A percentile compares a stretch with the other conserved stretches of the same genome.
Conservation (phyloP, 345 rosid genomes). For the Populus ilicifolia region DNA sequence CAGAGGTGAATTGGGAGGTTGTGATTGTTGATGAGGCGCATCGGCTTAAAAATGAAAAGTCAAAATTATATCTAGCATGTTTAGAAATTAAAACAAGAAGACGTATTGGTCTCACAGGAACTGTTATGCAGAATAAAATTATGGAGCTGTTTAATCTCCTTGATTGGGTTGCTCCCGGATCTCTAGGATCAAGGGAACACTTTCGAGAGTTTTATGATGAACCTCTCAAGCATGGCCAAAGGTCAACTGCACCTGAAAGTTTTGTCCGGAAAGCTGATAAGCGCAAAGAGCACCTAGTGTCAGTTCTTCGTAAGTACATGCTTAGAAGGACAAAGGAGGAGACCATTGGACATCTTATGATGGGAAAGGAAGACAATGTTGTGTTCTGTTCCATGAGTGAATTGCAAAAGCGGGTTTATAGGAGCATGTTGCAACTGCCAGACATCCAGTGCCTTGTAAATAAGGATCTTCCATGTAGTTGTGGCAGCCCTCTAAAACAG, state of each 20-base stretch:
- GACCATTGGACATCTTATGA: conserved; percentile 91
- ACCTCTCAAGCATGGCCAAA: conserved; percentile 88
- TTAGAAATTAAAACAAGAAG: conserved; percentile 50
- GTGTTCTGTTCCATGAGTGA: conserved; percentile 94
- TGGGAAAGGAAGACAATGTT: conserved; percentile 98
- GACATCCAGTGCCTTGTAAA: conserved; percentile 86
- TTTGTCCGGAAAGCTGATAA: conserved; percentile 71
- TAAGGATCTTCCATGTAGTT: conserved; percentile 76
- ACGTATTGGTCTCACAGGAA: conserved; percentile 87
- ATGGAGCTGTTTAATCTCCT: conserved; percentile 85
- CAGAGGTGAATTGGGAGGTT: conserved; percentile 72
- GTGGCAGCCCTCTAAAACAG: conserved; percentile 91
- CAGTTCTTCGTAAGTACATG: conserved; percentile 70
- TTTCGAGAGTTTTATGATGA: conserved; percentile 81
- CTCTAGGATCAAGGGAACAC: conserved; percentile 84
- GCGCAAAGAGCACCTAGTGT: conserved; percentile 71
- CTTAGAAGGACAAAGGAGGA: conserved; percentile 94
- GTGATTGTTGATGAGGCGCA: conserved; percentile 94
- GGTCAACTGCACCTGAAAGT: conserved; percentile 74
- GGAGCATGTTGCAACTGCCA: conserved; percentile 77
- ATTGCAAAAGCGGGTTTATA: conserved; percentile 72
- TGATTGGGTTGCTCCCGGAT: conserved; percentile 87
- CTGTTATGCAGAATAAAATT: conserved; percentile 88
- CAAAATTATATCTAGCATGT: conserved; percentile 80
- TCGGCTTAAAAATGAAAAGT: conserved; percentile 83